phyloP scores from a whole-genome alignment of 169 alveolate species.

The Plasmodium vinckei region DNA sequence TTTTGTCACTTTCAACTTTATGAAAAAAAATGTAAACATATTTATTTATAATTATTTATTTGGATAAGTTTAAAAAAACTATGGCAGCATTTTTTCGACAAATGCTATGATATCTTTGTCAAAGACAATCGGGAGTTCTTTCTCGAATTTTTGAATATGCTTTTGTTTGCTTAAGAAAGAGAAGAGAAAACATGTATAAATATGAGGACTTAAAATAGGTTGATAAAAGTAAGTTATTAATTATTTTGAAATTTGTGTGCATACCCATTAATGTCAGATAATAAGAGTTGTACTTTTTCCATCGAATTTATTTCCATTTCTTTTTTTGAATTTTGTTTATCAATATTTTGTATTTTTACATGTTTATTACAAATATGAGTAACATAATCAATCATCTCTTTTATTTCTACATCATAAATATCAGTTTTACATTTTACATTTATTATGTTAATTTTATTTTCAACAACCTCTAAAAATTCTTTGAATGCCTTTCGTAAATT shows the following conservation, averaged over 20 bases:
- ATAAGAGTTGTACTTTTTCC: conserved; percentile 42
- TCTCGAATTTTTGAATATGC: conserved; percentile 72
- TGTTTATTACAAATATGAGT: conserved; percentile 38
- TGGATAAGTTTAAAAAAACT: conserved; percentile 1
- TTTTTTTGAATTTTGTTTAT: not conserved
- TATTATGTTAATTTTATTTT: conserved; percentile 31
- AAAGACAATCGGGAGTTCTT: conserved; percentile 21
- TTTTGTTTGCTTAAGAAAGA: conserved; percentile 29
- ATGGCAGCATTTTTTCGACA: conserved; percentile 45
- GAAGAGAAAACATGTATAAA: not conserved
- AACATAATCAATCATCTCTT: conserved; percentile 25
- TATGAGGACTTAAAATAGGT: not conserved
- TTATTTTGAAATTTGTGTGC: not conserved
- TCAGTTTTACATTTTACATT: conserved; percentile 25
- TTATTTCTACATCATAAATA: conserved; percentile 43
- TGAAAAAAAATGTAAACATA: too few relatives aligned
- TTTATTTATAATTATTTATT: too few relatives aligned
- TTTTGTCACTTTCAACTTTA: too few relatives aligned
- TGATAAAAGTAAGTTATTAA: not conserved
- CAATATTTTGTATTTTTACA: not conserved
- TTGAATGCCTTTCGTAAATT: conserved; percentile 29
- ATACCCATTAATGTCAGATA: conserved; percentile 62
- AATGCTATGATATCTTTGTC: conserved; percentile 26
- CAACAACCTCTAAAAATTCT: conserved; percentile 23
- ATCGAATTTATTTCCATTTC: conserved; percentile 17